Base-by-base conservation (phyloP, 306 rosid genomes). In the Trifolium dubium region DNA sequence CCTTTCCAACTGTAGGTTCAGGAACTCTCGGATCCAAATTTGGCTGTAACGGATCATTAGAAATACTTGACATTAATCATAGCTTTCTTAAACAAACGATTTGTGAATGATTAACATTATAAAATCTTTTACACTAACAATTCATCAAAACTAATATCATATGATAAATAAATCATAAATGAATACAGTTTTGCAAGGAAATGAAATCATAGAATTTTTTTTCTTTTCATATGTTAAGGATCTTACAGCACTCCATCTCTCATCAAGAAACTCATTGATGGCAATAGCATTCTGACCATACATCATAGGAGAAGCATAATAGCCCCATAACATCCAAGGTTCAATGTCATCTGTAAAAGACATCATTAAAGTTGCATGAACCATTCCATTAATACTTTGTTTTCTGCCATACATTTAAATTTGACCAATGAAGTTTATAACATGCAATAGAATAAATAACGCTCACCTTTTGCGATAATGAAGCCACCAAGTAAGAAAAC, bases 301-400 rank as follows among this genome's bases (percentile, higher is more conserved):
- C 93, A 86, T 94, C 96, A 94, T 82, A 39, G 99, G 99, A 80
- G 95, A 94, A 49, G 67, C 55, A 74, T 94, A 94, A 78, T 82
- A 94, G 13, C 95, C 97, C 99, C 99, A 94, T 75, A 83, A 56
- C 92, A 92, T 87, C 97, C 97, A 94, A 2, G 94, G 85, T 71
- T 62, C 79, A 79, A 94, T 83, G 81, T 88, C 84, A 64, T 94
- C 97, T 94, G 81, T 46, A 55, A 67, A 77, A 44, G 32, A 64
- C 28, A 73, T 31, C 78, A 41, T 55, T 54, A 12, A 74, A 79
- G 65, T 76, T 60, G 40, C 68, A 69, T 17, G 31, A 39, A 31
- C 37, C 69, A 29, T 67, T 71, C 28, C n/a, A 65, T 31, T 58
- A 50, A 40, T 60, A 50, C 12, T 7, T 37, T 71, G 56, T 59